phyloP scores from a whole-genome alignment of 2,329 filamentous ascomycete genomes.

The Pseudogymnoascus sp. region DNA sequence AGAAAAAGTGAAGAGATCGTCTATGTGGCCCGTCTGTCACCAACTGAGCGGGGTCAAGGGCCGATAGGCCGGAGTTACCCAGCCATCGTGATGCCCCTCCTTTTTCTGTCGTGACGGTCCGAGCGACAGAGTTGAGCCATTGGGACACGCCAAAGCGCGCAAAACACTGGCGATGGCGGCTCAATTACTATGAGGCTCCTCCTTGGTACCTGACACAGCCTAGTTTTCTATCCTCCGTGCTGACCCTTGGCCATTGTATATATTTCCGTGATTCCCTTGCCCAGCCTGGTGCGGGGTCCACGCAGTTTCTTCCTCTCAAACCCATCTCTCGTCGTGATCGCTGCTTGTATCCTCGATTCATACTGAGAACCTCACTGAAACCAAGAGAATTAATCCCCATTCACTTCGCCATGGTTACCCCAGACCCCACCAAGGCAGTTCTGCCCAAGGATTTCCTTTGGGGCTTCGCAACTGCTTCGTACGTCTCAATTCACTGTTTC shows the following conservation, averaged over 20 bases:
- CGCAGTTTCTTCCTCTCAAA: background rate
- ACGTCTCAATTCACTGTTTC: conserved; percentile 29
- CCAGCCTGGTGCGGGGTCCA: background rate
- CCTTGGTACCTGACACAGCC: background rate
- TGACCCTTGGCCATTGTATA: background rate
- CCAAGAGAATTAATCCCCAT: background rate
- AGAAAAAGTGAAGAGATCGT: background rate
- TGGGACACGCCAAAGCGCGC: conserved; percentile 11
- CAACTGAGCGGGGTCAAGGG: background rate
- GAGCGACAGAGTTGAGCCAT: conserved; percentile 36
- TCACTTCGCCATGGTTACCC: conserved; percentile 4
- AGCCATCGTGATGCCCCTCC: conserved; percentile 24
- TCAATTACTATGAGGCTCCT: background rate
- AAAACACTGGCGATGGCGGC: background rate
- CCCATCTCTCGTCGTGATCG: background rate
- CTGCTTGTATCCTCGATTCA: background rate
- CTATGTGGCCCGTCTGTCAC: background rate
- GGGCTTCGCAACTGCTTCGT: conserved; percentile 76
- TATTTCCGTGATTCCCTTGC: background rate
- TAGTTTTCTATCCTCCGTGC: background rate
- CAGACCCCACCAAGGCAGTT: conserved; percentile 35
- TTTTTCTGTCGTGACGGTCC: conserved; percentile 46
- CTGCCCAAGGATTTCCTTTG: conserved; percentile 66
- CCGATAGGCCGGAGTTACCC: background rate
- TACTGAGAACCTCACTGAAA: background rate